Evolutionary conservation across 768 basidiomycete species (phyloP).

Genomic region (Calocera viscosa): DNA sequence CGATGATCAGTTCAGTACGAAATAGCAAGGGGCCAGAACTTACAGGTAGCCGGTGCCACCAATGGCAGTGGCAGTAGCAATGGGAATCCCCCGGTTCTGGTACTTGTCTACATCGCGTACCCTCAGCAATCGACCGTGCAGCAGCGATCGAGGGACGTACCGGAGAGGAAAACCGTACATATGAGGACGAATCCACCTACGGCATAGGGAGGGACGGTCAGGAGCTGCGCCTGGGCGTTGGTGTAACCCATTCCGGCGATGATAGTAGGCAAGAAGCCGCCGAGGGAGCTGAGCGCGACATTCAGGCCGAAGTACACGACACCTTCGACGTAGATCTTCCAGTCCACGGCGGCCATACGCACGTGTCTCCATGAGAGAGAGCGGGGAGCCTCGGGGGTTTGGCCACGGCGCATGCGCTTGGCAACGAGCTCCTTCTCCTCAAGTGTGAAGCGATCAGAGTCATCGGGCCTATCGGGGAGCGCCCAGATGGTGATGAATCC

Average conservation of each 20-base stretch:
- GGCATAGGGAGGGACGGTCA: constrained; percentile 73
- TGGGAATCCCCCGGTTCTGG: no score
- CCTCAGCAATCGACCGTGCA: no score
- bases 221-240: constrained; percentile 47
- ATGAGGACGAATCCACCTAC: constrained; percentile 57
- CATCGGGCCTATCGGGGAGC: constrained; percentile 61
- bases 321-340: constrained; percentile 60
- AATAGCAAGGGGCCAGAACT: no score
- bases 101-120: no score
- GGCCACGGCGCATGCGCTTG: background rate
- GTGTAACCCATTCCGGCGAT: no score
- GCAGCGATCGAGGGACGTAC: no score
- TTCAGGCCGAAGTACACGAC: constrained; percentile 70
- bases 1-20: no score
- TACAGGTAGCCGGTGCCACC: no score
- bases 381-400: background rate
- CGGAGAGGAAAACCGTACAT: no score
- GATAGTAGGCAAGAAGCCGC: no score
- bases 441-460: constrained; percentile 41
- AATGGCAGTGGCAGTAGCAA: no score
- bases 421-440: background rate
- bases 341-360: constrained; percentile 50
- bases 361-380: constrained; percentile 33
- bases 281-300: constrained; percentile 54
- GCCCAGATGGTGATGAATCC: constrained; percentile 44